phyloP scores from a whole-genome alignment of 2,329 filamentous ascomycete species.

The Nannizziopsis arthrosporioides region DNA sequence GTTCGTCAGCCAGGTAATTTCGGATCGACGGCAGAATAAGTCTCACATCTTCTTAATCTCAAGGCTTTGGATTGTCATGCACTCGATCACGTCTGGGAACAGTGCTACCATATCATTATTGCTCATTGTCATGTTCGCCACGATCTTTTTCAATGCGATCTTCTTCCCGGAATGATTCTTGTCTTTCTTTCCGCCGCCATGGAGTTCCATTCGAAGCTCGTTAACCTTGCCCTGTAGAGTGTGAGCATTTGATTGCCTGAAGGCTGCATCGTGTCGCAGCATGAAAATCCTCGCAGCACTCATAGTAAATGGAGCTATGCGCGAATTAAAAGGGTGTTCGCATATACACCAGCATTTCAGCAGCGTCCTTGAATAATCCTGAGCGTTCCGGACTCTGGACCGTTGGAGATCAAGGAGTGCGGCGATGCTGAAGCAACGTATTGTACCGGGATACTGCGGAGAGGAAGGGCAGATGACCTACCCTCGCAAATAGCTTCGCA shows the following conservation, averaged over 20 bases:
- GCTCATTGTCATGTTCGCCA: constrained; percentile 99
- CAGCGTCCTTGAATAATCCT: too few species aligned
- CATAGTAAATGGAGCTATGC: background rate
- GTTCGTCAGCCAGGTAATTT: background rate
- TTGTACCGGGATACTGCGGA: constrained; percentile 17
- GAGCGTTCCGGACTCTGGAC: too few species aligned
- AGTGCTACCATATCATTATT: constrained; percentile 99
- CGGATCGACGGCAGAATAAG: constrained; percentile 6
- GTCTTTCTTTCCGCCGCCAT: constrained; percentile 91
- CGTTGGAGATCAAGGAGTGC: too few species aligned
- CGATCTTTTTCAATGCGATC: constrained; percentile 97
- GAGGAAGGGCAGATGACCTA: constrained; percentile 40
- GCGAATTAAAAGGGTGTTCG: background rate
- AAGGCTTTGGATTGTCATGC: constrained; percentile 87
- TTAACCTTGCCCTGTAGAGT: constrained; percentile 87
- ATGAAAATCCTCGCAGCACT: constrained; percentile 21
- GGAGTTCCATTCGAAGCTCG: constrained; percentile 87
- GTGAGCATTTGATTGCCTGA: constrained; percentile 24
- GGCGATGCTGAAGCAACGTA: background rate
- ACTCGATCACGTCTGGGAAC: constrained; percentile 87
- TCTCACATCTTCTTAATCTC: constrained; percentile 98
- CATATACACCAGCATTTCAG: background rate
- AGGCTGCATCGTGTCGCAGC: constrained; percentile 21
- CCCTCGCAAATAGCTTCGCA: constrained; percentile 98
- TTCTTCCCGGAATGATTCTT: constrained; percentile 93